phyloP scores from a whole-genome alignment of 805 yeast genomes.

The Sporopachydermia lactativora region DNA sequence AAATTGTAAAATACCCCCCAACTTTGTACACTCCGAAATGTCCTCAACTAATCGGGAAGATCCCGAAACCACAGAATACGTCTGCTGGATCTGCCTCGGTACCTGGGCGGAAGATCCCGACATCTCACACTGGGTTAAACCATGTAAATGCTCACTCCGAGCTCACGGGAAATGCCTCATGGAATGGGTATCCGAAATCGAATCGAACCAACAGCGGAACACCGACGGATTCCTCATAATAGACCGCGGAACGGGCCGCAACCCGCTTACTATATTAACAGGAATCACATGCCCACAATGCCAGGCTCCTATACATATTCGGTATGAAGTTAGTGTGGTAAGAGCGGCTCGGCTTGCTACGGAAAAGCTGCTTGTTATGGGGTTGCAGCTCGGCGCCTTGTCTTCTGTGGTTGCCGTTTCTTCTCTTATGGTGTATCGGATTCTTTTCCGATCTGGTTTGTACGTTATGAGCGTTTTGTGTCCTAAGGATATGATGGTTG shows the following conservation, averaged over 20 bases:
- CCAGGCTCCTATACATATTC: conserved; percentile 13
- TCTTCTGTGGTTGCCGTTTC: conserved; percentile 4
- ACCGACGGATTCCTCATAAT: neutral
- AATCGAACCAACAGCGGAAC: conserved; percentile 6
- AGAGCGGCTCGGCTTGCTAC: conserved; percentile 8
- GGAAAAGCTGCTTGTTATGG: conserved; percentile 7
- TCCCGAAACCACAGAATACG: no score
- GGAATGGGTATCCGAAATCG: conserved; percentile 25
- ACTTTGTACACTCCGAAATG: no score
- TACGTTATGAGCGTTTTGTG: conserved; percentile 4
- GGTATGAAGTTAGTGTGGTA: conserved; percentile 9
- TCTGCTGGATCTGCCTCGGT: conserved; percentile 23
- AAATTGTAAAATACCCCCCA: no score
- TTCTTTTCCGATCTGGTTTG: conserved; percentile 5
- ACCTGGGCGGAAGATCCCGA: conserved; percentile 20
- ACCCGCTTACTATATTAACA: conserved; percentile 5
- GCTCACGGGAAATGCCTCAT: conserved; percentile 33
- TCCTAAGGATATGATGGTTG: neutral
- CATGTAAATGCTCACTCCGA: conserved; percentile 29
- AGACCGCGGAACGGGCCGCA: conserved; percentile 2
- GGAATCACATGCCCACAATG: conserved; percentile 19
- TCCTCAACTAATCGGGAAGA: no score
- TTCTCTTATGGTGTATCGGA: conserved; percentile 4
- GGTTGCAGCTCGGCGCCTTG: conserved; percentile 3
- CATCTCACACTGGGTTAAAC: conserved; percentile 28